Evolutionary conservation across 306 rosid species (phyloP).

Genomic region (Glycine tomentella): DNA sequence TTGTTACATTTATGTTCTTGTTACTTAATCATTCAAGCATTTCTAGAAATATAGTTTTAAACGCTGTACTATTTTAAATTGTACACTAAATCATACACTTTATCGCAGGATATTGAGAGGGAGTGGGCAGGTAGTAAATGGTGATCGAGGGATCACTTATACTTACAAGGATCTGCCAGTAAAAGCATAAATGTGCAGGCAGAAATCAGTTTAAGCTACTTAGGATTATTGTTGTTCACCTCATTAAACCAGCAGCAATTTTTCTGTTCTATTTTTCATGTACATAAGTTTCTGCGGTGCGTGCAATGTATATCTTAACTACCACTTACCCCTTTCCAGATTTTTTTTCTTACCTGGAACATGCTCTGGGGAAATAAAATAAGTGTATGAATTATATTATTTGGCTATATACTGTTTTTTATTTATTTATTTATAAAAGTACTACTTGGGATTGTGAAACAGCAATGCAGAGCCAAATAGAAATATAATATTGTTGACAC

Average conservation of each 20-base stretch:
- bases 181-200: constrained; percentile 38
- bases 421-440: neutral
- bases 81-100: neutral
- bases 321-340: constrained; percentile 43
- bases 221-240: constrained; percentile 31
- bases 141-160: constrained; percentile 67
- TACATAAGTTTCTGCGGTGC: constrained; percentile 38
- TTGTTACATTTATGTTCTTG: neutral
- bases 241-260: constrained; percentile 37
- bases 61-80: neutral
- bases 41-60: neutral
- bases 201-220: constrained; percentile 37
- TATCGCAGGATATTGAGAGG: constrained; percentile 90
- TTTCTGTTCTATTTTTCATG: constrained; percentile 42
- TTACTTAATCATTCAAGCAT: constrained; percentile 7
- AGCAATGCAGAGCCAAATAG: neutral
- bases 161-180: constrained; percentile 64
- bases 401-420: neutral
- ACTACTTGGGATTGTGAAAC: constrained; percentile 36
- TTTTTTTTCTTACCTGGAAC: constrained; percentile 45
- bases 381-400: constrained; percentile 13
- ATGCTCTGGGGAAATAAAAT: constrained; percentile 44
- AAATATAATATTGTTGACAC: neutral
- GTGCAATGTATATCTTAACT: constrained; percentile 42
- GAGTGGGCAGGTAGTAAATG: constrained; percentile 73